phyloP scores from a whole-genome alignment of 768 basidiomycete species.

The Lactifluus volemus region DNA sequence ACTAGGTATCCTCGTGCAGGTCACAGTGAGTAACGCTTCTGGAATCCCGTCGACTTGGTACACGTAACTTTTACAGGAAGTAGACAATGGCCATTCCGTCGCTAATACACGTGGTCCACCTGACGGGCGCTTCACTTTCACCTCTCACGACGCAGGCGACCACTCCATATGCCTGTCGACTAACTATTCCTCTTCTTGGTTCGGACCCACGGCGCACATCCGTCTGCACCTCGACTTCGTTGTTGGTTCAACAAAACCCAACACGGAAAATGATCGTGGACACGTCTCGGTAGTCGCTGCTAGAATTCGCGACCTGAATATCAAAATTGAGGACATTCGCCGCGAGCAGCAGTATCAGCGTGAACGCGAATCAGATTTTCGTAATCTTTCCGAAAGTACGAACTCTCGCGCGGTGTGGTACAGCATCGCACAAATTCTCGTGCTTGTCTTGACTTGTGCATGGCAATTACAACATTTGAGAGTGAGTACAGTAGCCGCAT shows the following conservation, averaged over 20 bases:
- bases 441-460: slow-evolving; percentile 74
- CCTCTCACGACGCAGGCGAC: slow-evolving; percentile 93
- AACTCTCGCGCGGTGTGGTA: slow-evolving; percentile 96
- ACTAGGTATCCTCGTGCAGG: slow-evolving; percentile 85
- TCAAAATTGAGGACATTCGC: slow-evolving; percentile 85
- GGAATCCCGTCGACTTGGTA: neutral
- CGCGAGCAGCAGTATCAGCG: slow-evolving; percentile 97
- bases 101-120: slow-evolving; percentile 86
- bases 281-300: slow-evolving; percentile 75
- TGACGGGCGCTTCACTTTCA: slow-evolving; percentile 93
- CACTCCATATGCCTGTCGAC: slow-evolving; percentile 95
- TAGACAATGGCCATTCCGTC: slow-evolving; percentile 69
- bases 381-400: slow-evolving; percentile 81
- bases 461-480: slow-evolving; percentile 94
- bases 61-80: slow-evolving; percentile 50
- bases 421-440: slow-evolving; percentile 76
- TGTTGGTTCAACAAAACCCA: slow-evolving; percentile 80
- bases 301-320: slow-evolving; percentile 88
- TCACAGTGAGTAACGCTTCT: slow-evolving; percentile 54
- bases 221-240: slow-evolving; percentile 92
- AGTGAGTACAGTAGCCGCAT: slow-evolving; percentile 35
- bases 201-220: slow-evolving; percentile 69
- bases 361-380: slow-evolving; percentile 86
- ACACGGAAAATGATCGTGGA: slow-evolving; percentile 78
- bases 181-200: slow-evolving; percentile 78